Percentiles rank a stretch among this genome's conserved stretches.
phyloP scores from a whole-genome alignment of 2,329 filamentous ascomycete genomes.

The Arthrobotrys musiformis region DNA sequence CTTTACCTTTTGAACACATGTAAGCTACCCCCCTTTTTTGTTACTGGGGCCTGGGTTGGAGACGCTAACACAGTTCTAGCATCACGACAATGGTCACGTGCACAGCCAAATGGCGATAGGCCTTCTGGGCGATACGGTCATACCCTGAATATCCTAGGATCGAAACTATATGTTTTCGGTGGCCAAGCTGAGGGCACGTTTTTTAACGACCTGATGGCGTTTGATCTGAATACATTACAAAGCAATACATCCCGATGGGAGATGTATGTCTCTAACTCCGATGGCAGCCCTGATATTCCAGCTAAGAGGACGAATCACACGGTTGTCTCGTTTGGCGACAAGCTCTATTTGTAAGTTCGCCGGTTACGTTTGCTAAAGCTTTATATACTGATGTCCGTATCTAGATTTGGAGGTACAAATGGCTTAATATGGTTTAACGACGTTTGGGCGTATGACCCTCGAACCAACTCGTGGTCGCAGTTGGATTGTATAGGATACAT shows the following conservation, averaged over 20 bases:
- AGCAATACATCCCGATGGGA: conserved; percentile 94
- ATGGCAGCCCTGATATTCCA: conserved; percentile 75
- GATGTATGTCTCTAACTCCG: conserved; percentile 81
- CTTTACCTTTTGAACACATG: conserved; percentile 97
- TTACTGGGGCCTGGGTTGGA: conserved; percentile 59
- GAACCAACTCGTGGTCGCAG: conserved; percentile 82
- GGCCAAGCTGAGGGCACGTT: conserved; percentile 97
- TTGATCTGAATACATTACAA: conserved; percentile 94
- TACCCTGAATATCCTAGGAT: conserved; percentile 93
- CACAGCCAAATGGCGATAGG: conserved; percentile 83
- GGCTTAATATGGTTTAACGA: conserved; percentile 98
- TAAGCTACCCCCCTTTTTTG: conserved; percentile 70
- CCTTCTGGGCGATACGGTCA: conserved; percentile 95
- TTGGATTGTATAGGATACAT: conserved; percentile 98
- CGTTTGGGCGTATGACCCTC: conserved; percentile 94
- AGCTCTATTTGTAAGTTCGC: conserved; percentile 81
- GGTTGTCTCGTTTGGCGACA: conserved; percentile 89
- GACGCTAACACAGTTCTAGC: conserved; percentile 68
- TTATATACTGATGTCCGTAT: neutral
- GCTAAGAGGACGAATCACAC: conserved; percentile 95
- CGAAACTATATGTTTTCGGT: conserved; percentile 97
- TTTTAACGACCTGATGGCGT: conserved; percentile 95
- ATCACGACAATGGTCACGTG: conserved; percentile 96
- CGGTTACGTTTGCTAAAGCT: neutral
- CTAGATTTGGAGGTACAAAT: conserved; percentile 95